Evolutionary conservation across 2,329 filamentous ascomycete genomes (phyloP).

Genomic region (Ascochyta koolunga): DNA sequence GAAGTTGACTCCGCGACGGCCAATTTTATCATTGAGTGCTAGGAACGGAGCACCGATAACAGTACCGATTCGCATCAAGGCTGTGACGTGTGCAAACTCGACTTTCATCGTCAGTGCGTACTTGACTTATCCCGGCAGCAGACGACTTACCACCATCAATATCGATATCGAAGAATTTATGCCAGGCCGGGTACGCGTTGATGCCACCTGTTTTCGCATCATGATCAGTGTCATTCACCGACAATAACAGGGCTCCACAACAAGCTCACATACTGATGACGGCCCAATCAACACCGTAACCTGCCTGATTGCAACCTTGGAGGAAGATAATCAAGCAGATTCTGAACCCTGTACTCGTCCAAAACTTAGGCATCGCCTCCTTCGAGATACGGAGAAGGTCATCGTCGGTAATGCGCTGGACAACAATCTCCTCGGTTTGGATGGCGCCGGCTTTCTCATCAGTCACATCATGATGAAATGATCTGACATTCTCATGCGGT

Average conservation of each 20-base stretch:
- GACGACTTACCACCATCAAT: conserved; percentile 44
- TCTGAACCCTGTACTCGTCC: conserved; percentile 51
- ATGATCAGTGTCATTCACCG: not conserved
- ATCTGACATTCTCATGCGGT: conserved; percentile 9
- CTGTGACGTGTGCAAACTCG: conserved; percentile 51
- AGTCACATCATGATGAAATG: conserved; percentile 17
- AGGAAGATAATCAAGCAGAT: conserved; percentile 54
- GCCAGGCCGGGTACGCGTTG: conserved; percentile 53
- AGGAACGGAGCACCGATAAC: conserved; percentile 56
- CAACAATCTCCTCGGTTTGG: conserved; percentile 53
- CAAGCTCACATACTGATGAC: conserved; percentile 47
- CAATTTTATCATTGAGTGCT: conserved; percentile 53
- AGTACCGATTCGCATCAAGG: conserved; percentile 56
- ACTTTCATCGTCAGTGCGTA: conserved; percentile 21
- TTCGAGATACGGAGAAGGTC: conserved; percentile 52
- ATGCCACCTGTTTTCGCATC: conserved; percentile 39
- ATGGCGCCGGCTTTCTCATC: conserved; percentile 22
- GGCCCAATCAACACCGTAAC: conserved; percentile 58
- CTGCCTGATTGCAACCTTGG: conserved; percentile 56
- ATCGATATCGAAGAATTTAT: conserved; percentile 52
- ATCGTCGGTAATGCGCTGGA: conserved; percentile 55
- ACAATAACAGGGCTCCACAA: not conserved
- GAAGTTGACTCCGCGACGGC: conserved; percentile 56
- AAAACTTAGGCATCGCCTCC: conserved; percentile 48
- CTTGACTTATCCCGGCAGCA: too few relatives aligned